Base-by-base conservation (phyloP, 2,329 filamentous ascomycete species). In the Aureobasidium subglaciale region DNA sequence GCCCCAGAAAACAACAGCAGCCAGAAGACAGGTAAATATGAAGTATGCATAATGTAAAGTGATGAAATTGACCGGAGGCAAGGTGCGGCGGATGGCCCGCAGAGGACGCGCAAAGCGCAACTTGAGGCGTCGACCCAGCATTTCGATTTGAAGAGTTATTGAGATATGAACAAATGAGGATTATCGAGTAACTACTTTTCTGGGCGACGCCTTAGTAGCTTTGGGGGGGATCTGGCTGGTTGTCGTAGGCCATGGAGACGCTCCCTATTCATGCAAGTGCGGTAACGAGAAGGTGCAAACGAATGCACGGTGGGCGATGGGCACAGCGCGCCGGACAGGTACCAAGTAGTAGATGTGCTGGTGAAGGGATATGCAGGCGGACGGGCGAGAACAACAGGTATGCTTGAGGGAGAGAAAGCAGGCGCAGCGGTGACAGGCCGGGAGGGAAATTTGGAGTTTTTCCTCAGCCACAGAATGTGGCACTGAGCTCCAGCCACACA, bases 21-120 rank as follows among this genome's bases (percentile, higher is more conserved):
- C 75, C 18, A 85, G 27, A 5, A 87, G 64, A 50, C 74, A 76
- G 6, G 78, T 77, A 10, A 70, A 58, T 58, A 85, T 73, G 65
- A 88, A 88, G 69, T 87, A 88, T 49, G 75, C 66, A 69, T 87
- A 86, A 65, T 88, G 85, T 5, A 87, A 60, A 9, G 65, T 67
- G 37, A 68, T 67, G 61, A 68, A 68, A 56, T 68, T 68, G 38
- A 63, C 46, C 1, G 63, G 63, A 20, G 64, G 66, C 11, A 52
- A 41, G 20, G 43, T 48, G 32, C 49, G 48, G 16, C 40, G 56
- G 13, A 57, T 15, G 13, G 41, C 46, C 10, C 57, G 49, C 32
- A 58, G 24, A 4, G 59, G 32, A 6, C 41, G 54, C 24, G 50
- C 43, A 24, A 60, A 48, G 32, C 24, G 48, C 48, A 53, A 25